Evolutionary conservation across 352 stramenopile genomes (phyloP), one percentile per base, ranked within the genome.

Genomic region (Phytophthora multivora): DNA sequence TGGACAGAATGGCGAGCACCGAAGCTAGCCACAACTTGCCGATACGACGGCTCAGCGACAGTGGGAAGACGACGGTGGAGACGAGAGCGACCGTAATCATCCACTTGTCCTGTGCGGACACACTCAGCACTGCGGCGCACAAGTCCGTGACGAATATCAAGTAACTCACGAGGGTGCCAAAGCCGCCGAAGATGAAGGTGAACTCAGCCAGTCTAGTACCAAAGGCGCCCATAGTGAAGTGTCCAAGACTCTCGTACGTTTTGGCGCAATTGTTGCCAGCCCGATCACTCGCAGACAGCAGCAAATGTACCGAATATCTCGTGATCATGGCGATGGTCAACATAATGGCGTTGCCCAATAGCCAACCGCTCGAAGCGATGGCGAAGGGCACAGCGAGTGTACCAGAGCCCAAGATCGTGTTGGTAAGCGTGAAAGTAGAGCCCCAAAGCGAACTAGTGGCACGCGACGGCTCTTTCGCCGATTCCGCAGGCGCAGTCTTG

Each of bases 121-220:
- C 61, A 15, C 54, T 31, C 21, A 82, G 52, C 8, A 89, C 79
- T 1, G 77, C 72, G 13, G 68, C 75, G 26, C 85, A 78, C 40
- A 93, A 74, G 57, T 90, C 83, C 2, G 81, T 93, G 63, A 88
- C 83, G 57, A 93, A 93, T 57, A 93, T 86, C 42, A 90, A 80
- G 53, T 93, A 93, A 62, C 81, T 90, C 63, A 90, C 80, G 23
- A 93, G 76, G 26, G 83, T 91, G 23, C 83, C 83, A 21, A 93
- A 93, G 16, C 83, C 83, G n/a, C 83, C 83, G 47, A 92, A 90
- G 53, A 92, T 92, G 67, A 92, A 92, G 12, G 83, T 92, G 51
- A 92, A 92, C 66, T 92, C 80, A 25, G 83, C 83, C 28, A 92
- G 54, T 30, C 65, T 59, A 43, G 80, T 88, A 47, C 83, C 80